These are phyloP conservation scores for Aureobasidium pullulans DNA, from an alignment of 2,329 filamentous ascomycete species.

Conservation along the genomic window DNA sequence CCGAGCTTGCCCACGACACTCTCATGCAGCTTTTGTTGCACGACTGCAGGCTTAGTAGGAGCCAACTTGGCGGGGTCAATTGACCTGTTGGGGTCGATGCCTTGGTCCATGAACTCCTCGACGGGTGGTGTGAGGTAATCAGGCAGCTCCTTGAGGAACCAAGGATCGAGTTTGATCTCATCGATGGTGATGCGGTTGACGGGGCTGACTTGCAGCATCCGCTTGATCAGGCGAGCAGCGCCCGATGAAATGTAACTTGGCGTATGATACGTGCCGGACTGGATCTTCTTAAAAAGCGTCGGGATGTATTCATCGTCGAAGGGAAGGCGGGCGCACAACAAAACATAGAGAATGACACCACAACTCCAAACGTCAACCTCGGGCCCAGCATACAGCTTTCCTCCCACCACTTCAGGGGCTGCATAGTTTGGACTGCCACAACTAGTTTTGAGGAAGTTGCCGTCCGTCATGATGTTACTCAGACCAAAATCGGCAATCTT, in stretches of 20 bases:
- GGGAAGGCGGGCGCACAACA: conserved; percentile 63
- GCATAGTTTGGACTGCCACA: conserved; percentile 98
- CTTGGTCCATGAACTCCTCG: conserved; percentile 88
- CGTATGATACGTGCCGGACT: conserved; percentile 85
- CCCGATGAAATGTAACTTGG: conserved; percentile 85
- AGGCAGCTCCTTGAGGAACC: conserved; percentile 84
- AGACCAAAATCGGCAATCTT: conserved; percentile 99
- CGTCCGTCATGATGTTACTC: conserved; percentile 99
- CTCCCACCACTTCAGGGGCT: conserved; percentile 93
- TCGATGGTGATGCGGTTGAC: conserved; percentile 90
- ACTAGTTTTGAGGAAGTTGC: conserved; percentile 97
- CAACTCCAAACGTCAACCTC: conserved; percentile 98
- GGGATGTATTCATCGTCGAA: conserved; percentile 99
- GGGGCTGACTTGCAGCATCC: conserved; percentile 92
- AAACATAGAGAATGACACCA: conserved; percentile 58
- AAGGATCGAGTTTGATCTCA: conserved; percentile 86
- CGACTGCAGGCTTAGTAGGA: conserved; percentile 65
- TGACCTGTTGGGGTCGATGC: conserved; percentile 86
- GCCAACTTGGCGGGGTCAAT: conserved; percentile 78
- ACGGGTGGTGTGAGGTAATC: conserved; percentile 78
- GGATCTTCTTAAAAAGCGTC: conserved; percentile 94
- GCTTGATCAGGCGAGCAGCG: conserved; percentile 74
- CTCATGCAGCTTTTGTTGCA: conserved; percentile 85
- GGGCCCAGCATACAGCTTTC: conserved; percentile 92
- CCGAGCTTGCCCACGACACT: conserved; percentile 92